Evolutionary conservation across 305 asterid genomes (phyloP).

Genomic region (Fraxinus ornus): DNA sequence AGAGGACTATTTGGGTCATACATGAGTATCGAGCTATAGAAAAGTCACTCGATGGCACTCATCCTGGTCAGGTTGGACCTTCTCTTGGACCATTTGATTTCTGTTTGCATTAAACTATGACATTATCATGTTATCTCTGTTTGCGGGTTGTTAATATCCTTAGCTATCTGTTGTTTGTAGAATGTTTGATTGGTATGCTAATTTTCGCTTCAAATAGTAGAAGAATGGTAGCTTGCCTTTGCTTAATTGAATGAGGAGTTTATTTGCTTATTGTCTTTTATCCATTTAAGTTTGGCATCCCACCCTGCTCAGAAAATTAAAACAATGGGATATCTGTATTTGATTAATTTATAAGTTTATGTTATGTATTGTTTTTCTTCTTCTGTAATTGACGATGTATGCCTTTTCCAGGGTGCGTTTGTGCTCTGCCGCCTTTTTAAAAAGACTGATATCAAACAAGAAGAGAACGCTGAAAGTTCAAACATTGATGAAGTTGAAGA

Average conservation of each 20-base stretch:
- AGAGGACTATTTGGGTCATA: constrained; percentile 91
- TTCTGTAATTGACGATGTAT: constrained; percentile 6
- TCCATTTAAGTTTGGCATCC: neutral
- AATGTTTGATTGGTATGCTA: neutral
- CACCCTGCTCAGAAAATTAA: neutral
- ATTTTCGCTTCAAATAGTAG: neutral
- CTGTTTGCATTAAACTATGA: neutral
- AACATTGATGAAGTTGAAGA: constrained; percentile 47
- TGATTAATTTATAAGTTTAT: neutral
- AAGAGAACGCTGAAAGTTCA: constrained; percentile 46
- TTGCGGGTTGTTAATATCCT: neutral
- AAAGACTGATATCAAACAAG: constrained; percentile 67
- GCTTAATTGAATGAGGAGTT: neutral
- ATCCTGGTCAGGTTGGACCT: constrained; percentile 79
- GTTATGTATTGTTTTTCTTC: neutral
- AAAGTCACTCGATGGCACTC: constrained; percentile 86
- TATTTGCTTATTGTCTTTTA: neutral
- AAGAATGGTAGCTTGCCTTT: neutral
- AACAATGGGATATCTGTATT: neutral
- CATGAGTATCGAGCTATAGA: constrained; percentile 93
- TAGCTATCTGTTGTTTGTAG: neutral
- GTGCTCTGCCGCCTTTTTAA: constrained; percentile 84
- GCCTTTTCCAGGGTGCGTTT: constrained; percentile 62
- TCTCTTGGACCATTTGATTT: neutral
- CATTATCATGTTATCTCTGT: neutral